Evolutionary conservation across 768 basidiomycete genomes (phyloP), one percentile per base, ranked within the genome.

Genomic region (Hericium rajendrae): DNA sequence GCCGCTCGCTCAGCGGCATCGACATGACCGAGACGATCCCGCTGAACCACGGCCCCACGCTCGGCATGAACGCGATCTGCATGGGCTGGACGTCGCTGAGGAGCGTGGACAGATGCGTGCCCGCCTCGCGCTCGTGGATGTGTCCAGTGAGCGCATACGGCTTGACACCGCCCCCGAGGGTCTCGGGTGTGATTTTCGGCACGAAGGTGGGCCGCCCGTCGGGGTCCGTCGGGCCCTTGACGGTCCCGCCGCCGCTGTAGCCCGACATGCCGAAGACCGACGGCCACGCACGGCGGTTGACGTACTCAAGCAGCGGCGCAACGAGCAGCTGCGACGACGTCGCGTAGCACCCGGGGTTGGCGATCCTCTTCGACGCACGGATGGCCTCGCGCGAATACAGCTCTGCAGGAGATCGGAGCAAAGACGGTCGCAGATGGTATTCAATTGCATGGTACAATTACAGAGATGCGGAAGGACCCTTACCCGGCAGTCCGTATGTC

Each of bases 401-500:
- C 70, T 98, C 97, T 97, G 46, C 56, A 43, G 50, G 16, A 40
- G 48, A 65, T 53, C 43, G 22, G 60, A 68, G 66, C 60, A 63
- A 65, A 67, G 63, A 59, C 64, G 66, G 62, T 61, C 70, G 69
- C 57, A 72, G 62, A 68, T 60, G 67, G 69, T 67, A 68, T 66
- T 63, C 57, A 69, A 68, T 65, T 61, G 18, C 41, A 15, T 43
- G 18, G 16, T 46, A 46, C 43, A 55, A 64, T 70, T 71, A 76
- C 69, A 72, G 51, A 57, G 62, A 69, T 69, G 72, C 70, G 72
- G 49, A 51, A 26, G 73, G 68, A 66, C 64, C 75, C 93, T 91
- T 81, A 99, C 95, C 95, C 71, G 97, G 97, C 72, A 99, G 84
- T 65, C 97, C 97, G 69, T 99, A 99, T 62, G 89, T 89, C 97